Evolutionary conservation across 73 alveolate species (phyloP).

Genomic region (Paraurostyla sp.): DNA sequence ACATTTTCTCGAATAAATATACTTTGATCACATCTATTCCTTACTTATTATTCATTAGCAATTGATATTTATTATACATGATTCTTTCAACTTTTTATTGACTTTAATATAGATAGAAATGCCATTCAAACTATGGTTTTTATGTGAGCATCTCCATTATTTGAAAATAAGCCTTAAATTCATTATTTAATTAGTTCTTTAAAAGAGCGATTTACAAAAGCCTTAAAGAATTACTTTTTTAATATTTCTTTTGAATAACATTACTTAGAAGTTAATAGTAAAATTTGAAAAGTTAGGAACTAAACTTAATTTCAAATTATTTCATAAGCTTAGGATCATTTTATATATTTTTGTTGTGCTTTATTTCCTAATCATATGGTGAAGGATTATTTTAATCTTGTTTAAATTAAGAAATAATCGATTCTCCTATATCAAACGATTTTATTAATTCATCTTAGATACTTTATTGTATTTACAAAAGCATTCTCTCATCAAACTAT

Average conservation of each 20-base stretch:
- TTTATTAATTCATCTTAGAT: not conserved
- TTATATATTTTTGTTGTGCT: not conserved
- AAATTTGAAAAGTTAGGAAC: not conserved
- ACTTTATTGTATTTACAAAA: not conserved
- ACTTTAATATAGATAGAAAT: conserved; percentile 6
- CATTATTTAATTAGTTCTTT: conserved; percentile 13
- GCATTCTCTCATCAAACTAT: not conserved
- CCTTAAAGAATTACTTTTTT: not conserved
- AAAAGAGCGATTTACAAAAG: not conserved
- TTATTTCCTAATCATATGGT: not conserved
- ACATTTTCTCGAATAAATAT: conserved; percentile 31
- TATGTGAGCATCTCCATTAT: not conserved
- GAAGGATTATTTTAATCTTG: no score
- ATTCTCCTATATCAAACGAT: not conserved
- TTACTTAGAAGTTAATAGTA: not conserved
- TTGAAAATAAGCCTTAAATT: conserved; percentile 5
- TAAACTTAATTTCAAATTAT: not conserved
- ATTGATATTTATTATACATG: conserved; percentile 5
- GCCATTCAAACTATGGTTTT: conserved; percentile 51
- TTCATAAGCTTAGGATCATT: not conserved
- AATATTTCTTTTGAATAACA: not conserved
- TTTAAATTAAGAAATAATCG: not conserved
- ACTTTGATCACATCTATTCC: conserved; percentile 29
- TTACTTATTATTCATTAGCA: not conserved
- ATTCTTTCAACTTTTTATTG: conserved; percentile 16